Evolutionary conservation across 495 filamentous ascomycete genomes (phyloP).

Genomic region (Penicillium fimorum): DNA sequence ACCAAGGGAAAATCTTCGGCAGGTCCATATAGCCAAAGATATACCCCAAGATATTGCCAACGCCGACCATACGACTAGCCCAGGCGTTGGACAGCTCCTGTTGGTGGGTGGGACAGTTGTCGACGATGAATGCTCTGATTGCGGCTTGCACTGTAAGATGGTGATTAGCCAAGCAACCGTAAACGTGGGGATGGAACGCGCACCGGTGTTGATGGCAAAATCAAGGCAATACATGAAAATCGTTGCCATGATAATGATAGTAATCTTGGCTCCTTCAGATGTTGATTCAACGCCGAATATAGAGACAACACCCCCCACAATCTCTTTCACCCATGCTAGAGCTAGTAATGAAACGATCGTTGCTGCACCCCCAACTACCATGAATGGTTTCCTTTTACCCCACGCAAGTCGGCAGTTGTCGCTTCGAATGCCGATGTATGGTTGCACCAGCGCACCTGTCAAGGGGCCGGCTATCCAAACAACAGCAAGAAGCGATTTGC

Average conservation of each 20-base stretch:
- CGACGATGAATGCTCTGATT: conserved; percentile 86
- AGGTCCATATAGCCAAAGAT: conserved; percentile 78
- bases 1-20: conserved; percentile 65
- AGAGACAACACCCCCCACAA: conserved; percentile 65
- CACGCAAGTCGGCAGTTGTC: conserved; percentile 78
- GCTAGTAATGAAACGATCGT: conserved; percentile 71
- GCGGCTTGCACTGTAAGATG: conserved; percentile 69
- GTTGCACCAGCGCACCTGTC: conserved; percentile 83
- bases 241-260: conserved; percentile 71
- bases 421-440: conserved; percentile 88
- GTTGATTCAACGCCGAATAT: conserved; percentile 68
- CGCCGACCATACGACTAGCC: conserved; percentile 75
- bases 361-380: conserved; percentile 70
- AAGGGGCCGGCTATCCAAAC: conserved; percentile 94
- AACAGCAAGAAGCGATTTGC: conserved; percentile 87
- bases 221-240: conserved; percentile 81
- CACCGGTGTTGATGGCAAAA: conserved; percentile 90
- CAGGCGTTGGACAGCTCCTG: conserved; percentile 87
- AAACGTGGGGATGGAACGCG: conserved; percentile 19
- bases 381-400: conserved; percentile 88
- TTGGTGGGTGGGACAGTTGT: conserved; percentile 84
- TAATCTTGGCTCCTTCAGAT: conserved; percentile 57
- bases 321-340: conserved; percentile 79
- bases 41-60: conserved; percentile 86
- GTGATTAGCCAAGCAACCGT: conserved; percentile 1